Base-by-base conservation (phyloP, 176 grass and related monocot species). In the Echinochloa phyllopogon region DNA sequence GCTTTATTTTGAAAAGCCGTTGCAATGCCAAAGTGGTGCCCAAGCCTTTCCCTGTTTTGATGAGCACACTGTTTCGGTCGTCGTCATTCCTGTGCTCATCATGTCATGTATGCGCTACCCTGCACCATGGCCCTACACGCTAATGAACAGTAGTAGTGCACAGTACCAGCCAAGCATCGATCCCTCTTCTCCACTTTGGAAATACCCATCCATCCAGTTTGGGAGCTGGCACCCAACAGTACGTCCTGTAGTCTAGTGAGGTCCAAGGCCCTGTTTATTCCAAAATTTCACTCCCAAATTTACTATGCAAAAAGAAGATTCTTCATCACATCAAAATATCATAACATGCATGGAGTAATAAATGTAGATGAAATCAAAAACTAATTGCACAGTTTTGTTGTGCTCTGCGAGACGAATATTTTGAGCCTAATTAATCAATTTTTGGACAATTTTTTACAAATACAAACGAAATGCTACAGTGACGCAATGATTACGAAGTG, bases 181-280 rank as follows among this genome's bases (percentile, higher is more conserved):
- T 11, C 10, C 59, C 59, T 38, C 61, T 18, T 7, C 33, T 40
- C 36, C 33, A 17, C 62, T 71, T 71, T 12, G 68, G 42, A 23
- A 25, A 45, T 43, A 2, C 39, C 2, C 41, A 45, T 24, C 40
- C 10, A 70, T 45, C 43, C 38, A 69, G 18, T 68, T 42, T 21
- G 42, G 68, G 43, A 45, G 69, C 69, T 50, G 69, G 45, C 48
- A 53, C 6, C 16, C 27, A 74, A 74, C 71, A 53, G 48, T 10
- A 74, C 5, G 48, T 20, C 27, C 48, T 74, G 71, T 53, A 53
- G 71, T 20, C 6, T 74, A 33, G 71, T 73, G 71, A 76, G 24
- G 73, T 77, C 37, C 51, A n/a, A n/a, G n/a, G n/a, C n/a, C n/a
- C n/a, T n/a, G n/a, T n/a, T n/a, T n/a, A n/a, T n/a, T n/a, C n/a